These are phyloP conservation scores for Hymenoscyphus infarciens DNA, from an alignment of 2,329 filamentous ascomycete species.

Conservation along the genomic window DNA sequence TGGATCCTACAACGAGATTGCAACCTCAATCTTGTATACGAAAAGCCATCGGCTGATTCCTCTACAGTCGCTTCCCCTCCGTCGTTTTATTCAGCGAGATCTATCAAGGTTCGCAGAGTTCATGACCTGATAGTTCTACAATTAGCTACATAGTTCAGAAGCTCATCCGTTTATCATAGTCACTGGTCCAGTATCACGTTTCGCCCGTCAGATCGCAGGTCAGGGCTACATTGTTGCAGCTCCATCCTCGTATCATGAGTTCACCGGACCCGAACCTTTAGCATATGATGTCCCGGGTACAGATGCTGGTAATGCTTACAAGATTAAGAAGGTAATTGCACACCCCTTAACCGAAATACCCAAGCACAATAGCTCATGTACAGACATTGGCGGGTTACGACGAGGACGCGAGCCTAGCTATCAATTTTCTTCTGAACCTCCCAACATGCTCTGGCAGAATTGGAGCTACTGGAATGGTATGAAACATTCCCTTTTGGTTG, in stretches of 20 bases:
- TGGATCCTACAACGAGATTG: not conserved
- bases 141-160: not conserved
- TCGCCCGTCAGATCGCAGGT: conserved; percentile 85
- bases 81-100: conserved; percentile 91
- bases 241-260: conserved; percentile 90
- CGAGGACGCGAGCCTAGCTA: conserved; percentile 65
- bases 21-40: not conserved
- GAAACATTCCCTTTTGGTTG: not conserved
- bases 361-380: not conserved
- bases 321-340: conserved; percentile 62
- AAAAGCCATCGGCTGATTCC: conserved; percentile 10
- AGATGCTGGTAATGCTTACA: conserved; percentile 82
- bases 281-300: conserved; percentile 86
- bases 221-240: conserved; percentile 93
- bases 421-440: conserved; percentile 67
- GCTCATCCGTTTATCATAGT: conserved; percentile 48
- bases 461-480: conserved; percentile 72
- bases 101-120: conserved; percentile 70
- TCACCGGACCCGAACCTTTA: conserved; percentile 77
- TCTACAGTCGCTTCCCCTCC: conserved; percentile 67
- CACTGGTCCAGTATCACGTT: conserved; percentile 83
- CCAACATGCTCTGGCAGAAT: conserved; percentile 78
- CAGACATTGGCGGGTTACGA: conserved; percentile 84
- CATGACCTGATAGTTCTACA: not conserved
- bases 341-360: not conserved